Base-by-base conservation (phyloP, 179 eudicot genomes). In the Gypsophila paniculata region DNA sequence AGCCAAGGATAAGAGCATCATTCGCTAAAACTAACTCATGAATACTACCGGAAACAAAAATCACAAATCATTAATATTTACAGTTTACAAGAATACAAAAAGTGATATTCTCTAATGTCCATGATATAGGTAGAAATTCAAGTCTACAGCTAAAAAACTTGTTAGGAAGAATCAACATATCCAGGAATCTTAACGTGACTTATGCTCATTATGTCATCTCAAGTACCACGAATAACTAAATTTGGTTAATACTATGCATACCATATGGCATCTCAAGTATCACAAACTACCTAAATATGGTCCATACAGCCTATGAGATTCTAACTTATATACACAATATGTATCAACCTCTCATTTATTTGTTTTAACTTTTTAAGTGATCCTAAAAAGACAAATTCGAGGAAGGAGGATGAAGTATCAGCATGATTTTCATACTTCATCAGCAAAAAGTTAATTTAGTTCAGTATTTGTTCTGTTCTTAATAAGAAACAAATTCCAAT, bases 361-460 rank as follows among this genome's bases (percentile, higher is more conserved):
- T 12, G 17, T 26, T 8, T 8, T 34, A 49, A 13, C 14, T 34
- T 49, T 68, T 39, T 23, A 23, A 52, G 25, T 23, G 59, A 49
- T 68, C 71, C 5, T 17, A 17, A 68, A 26, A 29, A 61, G 42
- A 54, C 21, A 54, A 52, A 52, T 52, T 52, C n/a, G 14, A 4
- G 36, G 22, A 8, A 12, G 17, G 11, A 3, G 32, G n/a, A 60
- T 15, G 38, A 26, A 13, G 36, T 60, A 60, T n/a, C 38, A 60
- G n/a, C 64, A 59, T 23, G 34, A 34, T 21, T 32, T 36, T 18
- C 66, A 62, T 62, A 62, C 15, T 34, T 17, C 66, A 62, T 46
- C 66, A 34, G 23, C 48, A 0, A 8, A 17, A 62, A 60, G 25
- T 25, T 13, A 60, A 22, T 23, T 18, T 22, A 29, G 10, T 2